A percentile compares a stretch with the other conserved stretches of the same genome.
These are phyloP conservation scores for Sporopachydermia lactativora DNA, from an alignment of 805 yeast species.

Conservation along the genomic window DNA sequence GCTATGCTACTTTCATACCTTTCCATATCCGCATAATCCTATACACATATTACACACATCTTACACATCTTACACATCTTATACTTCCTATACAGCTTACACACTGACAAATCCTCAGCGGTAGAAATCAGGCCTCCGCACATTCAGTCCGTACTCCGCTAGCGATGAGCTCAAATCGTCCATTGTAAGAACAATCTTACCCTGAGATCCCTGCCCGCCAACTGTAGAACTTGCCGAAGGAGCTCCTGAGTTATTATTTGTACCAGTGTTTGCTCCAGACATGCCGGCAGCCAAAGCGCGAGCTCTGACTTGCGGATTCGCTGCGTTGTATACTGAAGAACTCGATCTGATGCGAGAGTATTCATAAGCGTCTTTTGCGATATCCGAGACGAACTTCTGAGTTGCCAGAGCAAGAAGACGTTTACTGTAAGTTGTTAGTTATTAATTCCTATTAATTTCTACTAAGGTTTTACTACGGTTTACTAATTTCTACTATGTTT, in stretches of 20 bases:
- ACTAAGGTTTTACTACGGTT: too few relatives aligned
- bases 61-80: too few relatives aligned
- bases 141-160: constrained; percentile 83
- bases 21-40: too few relatives aligned
- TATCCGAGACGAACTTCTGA: constrained; percentile 86
- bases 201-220: constrained; percentile 28
- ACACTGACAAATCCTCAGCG: too few relatives aligned
- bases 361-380: constrained; percentile 94
- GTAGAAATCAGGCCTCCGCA: constrained; percentile 87
- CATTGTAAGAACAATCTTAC: constrained; percentile 79
- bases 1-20: too few relatives aligned
- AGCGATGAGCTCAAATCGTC: constrained; percentile 88
- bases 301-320: constrained; percentile 78
- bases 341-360: constrained; percentile 86
- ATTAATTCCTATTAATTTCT: too few relatives aligned
- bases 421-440: too few relatives aligned
- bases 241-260: constrained; percentile 21
- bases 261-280: constrained; percentile 22
- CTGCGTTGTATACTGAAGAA: constrained; percentile 70
- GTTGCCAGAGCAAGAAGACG: constrained; percentile 87
- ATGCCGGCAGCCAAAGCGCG: constrained; percentile 60
- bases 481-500: too few relatives aligned
- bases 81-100: too few relatives aligned
- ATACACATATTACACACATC: too few relatives aligned
- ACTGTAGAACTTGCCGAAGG: constrained; percentile 26